Evolutionary conservation across 345 rosid genomes (phyloP), one percentile per base, ranked within the genome.

Genomic region (Rhizophora apiculata): DNA sequence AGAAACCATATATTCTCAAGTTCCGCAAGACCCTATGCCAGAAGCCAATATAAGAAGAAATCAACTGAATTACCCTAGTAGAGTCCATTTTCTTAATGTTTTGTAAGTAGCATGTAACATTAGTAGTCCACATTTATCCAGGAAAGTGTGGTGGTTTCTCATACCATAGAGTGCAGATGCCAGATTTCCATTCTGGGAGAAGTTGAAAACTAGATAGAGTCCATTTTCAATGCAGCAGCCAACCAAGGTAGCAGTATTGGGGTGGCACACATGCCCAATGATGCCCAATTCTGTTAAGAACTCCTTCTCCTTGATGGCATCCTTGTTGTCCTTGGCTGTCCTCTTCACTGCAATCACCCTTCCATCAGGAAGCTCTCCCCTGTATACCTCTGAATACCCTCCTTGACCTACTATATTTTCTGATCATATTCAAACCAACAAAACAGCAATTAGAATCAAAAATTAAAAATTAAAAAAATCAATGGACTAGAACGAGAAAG

Each of bases 161-260:
- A 76, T 85, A 91, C 97, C 89, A 63, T 91, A 96, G 66, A 94
- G 73, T 4, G 96, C 96, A 7, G 92, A 82, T 36, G 85, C 84
- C 77, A 94, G 68, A 73, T 82, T 88, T 60, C 97, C 97, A 55
- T 94, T 88, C 32, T 89, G 91, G 36, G 95, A 89, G 86, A 88
- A 85, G 66, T 72, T 81, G 82, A 94, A 91, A 67, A 91, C 73
- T 29, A 94, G 89, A 79, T 87, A 86, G 21, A 94, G 91, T 59
- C 98, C 98, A 79, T 78, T 86, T 77, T 91, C 94, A 39, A 93
- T 76, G 79, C 97, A 94, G 79, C 88, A 94, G 43, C 98, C 98
- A 37, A 94, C 83, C 60, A 91, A 82, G 15, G 34, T 81, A 19
- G 97, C 95, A 6, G 97, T 85, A 62, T 94, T 94, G 27, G 90